These are phyloP conservation scores for Calonectria ilicicola DNA, from an alignment of 2,329 filamentous ascomycete genomes.

Conservation along the genomic window DNA sequence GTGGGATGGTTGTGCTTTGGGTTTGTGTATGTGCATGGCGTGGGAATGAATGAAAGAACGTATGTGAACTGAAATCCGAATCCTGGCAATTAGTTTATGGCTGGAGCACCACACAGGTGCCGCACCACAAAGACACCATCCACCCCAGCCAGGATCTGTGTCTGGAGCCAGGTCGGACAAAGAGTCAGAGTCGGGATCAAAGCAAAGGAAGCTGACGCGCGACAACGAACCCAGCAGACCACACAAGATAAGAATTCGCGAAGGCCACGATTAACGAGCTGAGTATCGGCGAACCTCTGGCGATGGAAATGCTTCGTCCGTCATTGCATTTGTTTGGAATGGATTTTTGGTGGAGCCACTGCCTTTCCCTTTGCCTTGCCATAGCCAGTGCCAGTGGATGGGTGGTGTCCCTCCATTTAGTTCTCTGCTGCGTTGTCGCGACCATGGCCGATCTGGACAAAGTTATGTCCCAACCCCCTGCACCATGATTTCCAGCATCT, in stretches of 20 bases:
- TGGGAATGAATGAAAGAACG: slow-evolving; percentile 7
- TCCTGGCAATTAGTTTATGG: slow-evolving; percentile 15
- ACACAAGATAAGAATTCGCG: slow-evolving; percentile 20
- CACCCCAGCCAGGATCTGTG: slow-evolving; percentile 6
- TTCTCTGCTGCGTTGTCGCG: slow-evolving; percentile 37
- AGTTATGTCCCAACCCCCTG: slow-evolving; percentile 40
- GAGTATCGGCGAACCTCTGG: slow-evolving; percentile 31
- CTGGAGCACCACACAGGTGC: slow-evolving; percentile 23
- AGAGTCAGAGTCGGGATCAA: slow-evolving; percentile 29
- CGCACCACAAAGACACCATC: slow-evolving; percentile 1
- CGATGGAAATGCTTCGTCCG: slow-evolving; percentile 33
- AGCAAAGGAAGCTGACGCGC: slow-evolving; percentile 21
- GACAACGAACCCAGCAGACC: slow-evolving; percentile 33
- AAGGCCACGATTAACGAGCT: slow-evolving; percentile 33
- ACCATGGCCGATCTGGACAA: slow-evolving; percentile 31
- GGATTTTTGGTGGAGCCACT: slow-evolving; percentile 38
- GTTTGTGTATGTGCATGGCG: background rate
- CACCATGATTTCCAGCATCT: slow-evolving; percentile 31
- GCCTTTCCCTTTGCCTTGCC: slow-evolving; percentile 18
- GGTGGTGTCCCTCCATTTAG: slow-evolving; percentile 39
- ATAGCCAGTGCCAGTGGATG: slow-evolving; percentile 21
- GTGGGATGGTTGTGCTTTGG: slow-evolving; percentile 4
- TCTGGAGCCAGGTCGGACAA: slow-evolving; percentile 38
- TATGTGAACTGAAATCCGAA: background rate
- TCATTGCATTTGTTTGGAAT: slow-evolving; percentile 29